These are phyloP conservation scores for Beta lomatogona DNA, from an alignment of 179 eudicot species.

Conservation along the genomic window DNA sequence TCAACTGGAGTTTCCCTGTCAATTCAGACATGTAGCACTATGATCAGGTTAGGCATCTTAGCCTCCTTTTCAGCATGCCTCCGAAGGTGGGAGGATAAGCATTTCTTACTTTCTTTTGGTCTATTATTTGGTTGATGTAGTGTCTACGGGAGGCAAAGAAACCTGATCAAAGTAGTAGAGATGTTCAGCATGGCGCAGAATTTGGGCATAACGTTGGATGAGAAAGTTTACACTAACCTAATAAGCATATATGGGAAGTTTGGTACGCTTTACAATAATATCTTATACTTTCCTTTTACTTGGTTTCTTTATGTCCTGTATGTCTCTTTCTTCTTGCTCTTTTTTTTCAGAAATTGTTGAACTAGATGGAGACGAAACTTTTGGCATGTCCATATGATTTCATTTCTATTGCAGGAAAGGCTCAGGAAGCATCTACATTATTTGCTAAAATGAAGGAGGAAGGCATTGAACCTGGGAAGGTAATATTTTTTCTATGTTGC, in stretches of 20 bases:
- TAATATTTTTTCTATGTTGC: conserved; percentile 19
- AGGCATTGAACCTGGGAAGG: conserved; percentile 90
- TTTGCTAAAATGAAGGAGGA: conserved; percentile 72
- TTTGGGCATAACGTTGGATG: conserved; percentile 55
- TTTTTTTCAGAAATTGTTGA: neutral
- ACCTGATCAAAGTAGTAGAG: conserved; percentile 70
- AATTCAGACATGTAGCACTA: conserved; percentile 77
- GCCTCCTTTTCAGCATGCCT: neutral
- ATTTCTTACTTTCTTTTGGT: neutral
- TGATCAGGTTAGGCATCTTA: conserved; percentile 66
- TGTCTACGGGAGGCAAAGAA: conserved; percentile 73
- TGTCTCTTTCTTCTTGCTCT: neutral
- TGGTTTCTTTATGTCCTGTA: neutral
- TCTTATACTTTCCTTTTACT: neutral
- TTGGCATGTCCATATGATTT: conserved; percentile 5
- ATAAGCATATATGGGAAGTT: conserved; percentile 68
- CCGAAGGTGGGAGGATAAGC: neutral
- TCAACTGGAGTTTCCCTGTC: conserved; percentile 61
- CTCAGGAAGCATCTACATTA: conserved; percentile 62
- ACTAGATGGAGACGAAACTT: too few relatives aligned
- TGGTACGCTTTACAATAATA: conserved; percentile 42
- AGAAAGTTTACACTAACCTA: conserved; percentile 63
- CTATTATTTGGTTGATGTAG: conserved; percentile 43
- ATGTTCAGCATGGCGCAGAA: conserved; percentile 52
- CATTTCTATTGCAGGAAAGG: conserved; percentile 57